Conservation (phyloP, 441 rosid species). For the Brassica hybrid region DNA sequence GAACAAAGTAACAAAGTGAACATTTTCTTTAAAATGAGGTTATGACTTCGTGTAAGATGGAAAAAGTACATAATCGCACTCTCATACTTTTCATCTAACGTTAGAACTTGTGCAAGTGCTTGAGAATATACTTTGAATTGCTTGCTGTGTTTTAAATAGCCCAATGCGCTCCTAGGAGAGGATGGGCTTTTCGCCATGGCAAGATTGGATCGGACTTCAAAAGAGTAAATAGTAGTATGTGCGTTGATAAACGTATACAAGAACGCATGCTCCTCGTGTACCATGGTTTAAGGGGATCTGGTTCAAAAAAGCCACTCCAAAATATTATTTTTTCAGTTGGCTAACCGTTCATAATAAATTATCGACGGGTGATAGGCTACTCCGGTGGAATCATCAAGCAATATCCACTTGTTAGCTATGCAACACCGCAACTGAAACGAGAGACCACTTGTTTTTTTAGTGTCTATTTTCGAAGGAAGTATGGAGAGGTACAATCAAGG, state of each 20-base stretch:
- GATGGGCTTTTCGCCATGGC: neutral
- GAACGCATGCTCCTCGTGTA: neutral
- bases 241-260: neutral
- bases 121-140: neutral
- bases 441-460: neutral
- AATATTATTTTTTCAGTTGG: neutral
- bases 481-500: neutral
- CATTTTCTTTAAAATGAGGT: neutral
- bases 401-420: neutral
- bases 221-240: neutral
- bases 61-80: neutral
- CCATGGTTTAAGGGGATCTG: neutral
- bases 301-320: neutral
- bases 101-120: neutral
- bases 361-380: neutral
- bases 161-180: neutral
- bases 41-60: neutral
- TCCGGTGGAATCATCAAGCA: neutral
- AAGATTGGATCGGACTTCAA: neutral
- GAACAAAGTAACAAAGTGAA: neutral
- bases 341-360: neutral
- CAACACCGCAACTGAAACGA: neutral
- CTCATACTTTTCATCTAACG: neutral
- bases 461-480: neutral
- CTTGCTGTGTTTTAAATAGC: neutral